Percentiles rank a stretch among this genome's conserved stretches.
Evolutionary conservation across 768 basidiomycete species (phyloP).

Genomic region (Tremella yokohamensis): DNA sequence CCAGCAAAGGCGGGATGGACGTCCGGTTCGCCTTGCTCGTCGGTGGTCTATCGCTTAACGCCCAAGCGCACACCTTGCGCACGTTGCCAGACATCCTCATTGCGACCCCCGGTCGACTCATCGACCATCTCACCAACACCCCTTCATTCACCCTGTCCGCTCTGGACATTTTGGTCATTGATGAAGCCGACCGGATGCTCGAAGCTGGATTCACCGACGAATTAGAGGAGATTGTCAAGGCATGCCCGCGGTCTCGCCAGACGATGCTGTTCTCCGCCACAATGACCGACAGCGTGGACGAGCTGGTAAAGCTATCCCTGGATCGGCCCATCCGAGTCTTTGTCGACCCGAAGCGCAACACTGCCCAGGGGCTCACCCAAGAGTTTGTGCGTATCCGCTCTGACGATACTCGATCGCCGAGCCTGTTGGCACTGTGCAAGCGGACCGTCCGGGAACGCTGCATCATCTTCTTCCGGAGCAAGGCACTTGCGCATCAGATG

Average conservation of each 20-base stretch:
- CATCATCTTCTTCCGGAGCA: constrained; percentile 92
- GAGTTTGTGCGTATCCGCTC: constrained; percentile 91
- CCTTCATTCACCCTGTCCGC: constrained; percentile 87
- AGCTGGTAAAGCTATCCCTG: constrained; percentile 85
- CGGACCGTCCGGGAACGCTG: constrained; percentile 77
- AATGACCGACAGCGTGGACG: constrained; percentile 95
- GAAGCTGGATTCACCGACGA: constrained; percentile 86
- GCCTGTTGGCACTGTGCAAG: constrained; percentile 67
- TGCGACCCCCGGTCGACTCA: constrained; percentile 94
- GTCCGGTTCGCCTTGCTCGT: constrained; percentile 86
- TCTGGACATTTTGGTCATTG: constrained; percentile 87
- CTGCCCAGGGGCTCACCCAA: constrained; percentile 79
- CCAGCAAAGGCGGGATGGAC: constrained; percentile 60
- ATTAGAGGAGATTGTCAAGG: constrained; percentile 83
- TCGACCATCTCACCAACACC: constrained; percentile 95
- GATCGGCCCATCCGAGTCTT: constrained; percentile 91
- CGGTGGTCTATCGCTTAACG: constrained; percentile 88
- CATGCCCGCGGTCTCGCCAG: constrained; percentile 75
- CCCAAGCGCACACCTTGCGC: constrained; percentile 80
- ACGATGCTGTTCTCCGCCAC: constrained; percentile 99
- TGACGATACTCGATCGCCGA: constrained; percentile 49
- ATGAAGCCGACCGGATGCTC: constrained; percentile 98
- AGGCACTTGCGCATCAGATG: constrained; percentile 96
- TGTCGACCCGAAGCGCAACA: constrained; percentile 86
- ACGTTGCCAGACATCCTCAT: constrained; percentile 89